Evolutionary conservation across 2,329 filamentous ascomycete genomes (phyloP), one percentile per base, ranked within the genome.

Genomic region (Macrophomina tecta): DNA sequence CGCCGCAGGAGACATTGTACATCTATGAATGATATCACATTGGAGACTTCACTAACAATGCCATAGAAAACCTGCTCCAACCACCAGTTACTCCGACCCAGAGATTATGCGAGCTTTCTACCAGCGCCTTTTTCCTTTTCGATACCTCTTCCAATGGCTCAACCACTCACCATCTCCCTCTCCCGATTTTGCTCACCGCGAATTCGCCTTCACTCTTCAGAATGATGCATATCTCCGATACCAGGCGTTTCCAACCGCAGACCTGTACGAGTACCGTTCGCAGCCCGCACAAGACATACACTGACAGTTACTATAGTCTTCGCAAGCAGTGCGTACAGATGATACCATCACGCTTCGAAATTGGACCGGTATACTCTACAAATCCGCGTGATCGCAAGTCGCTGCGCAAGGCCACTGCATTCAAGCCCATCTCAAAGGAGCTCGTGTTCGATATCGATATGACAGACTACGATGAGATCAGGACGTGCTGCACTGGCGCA

Each of bases 371-470:
- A 58, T 99, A 99, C 82, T 93, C 87, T 63, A 91, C 93, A 55
- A 97, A 98, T 77, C 95, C 95, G 0, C 90, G 93, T 72, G 95
- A 99, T 73, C 90, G 94, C 74, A 99, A 98, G 81, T 90, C 90
- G 0, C 80, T 98, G 40, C 89, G 90, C 64, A 94, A 93, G 78
- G 87, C 90, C 42, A 88, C 88, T 56, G 88, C 92, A 8, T 97
- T 99, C 82, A 91, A 90, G 70, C 94, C 95, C 0, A 79, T 97
- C 38, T 87, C 91, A 66, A 99, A 99, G 78, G 95, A 99, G 78
- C 83, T 99, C 46, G 97, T 97, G 73, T 98, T 99, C 79, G 95
- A 99, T 90, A 98, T 99, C 74, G 95, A 99, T 86, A 87, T 99
- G 87, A 98, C 95, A 65, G 95, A 98, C 81, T 99, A 99, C 80